phyloP scores from a whole-genome alignment of 768 basidiomycete genomes.

The Jaapia argillacea region DNA sequence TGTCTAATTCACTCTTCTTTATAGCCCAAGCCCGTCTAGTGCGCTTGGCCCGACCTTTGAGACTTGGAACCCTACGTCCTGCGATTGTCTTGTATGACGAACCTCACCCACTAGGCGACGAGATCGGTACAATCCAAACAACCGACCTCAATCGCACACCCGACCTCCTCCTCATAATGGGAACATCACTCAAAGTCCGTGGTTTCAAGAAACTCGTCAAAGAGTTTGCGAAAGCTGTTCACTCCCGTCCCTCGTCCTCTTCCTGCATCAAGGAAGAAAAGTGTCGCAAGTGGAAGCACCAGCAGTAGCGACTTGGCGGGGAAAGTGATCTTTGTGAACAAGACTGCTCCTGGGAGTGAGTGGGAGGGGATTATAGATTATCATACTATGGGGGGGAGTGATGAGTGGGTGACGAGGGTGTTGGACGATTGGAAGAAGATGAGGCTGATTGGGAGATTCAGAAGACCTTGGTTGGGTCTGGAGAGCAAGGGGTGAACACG shows the following conservation, averaged over 20 bases:
- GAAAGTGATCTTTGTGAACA: conserved; percentile 88
- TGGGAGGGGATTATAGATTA: conserved; percentile 90
- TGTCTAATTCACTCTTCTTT: too few species aligned
- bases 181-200: conserved; percentile 93
- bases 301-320: conserved; percentile 32
- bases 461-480: conserved; percentile 53
- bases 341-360: conserved; percentile 74
- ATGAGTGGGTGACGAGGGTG: conserved; percentile 72
- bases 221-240: conserved; percentile 84
- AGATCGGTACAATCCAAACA: conserved; percentile 76
- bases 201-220: conserved; percentile 90
- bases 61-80: conserved; percentile 81
- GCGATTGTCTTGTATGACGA: conserved; percentile 95
- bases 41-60: conserved; percentile 70
- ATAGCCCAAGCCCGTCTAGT: conserved; percentile 71
- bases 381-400: conserved; percentile 75
- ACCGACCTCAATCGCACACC: conserved; percentile 72
- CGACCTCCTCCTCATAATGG: conserved; percentile 94
- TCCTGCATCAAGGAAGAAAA: conserved; percentile 12
- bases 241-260: conserved; percentile 34
- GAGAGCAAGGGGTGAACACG: conserved; percentile 28
- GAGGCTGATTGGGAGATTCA: conserved; percentile 89
- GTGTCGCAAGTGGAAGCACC: conserved; percentile 20
- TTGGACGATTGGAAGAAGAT: conserved; percentile 83
- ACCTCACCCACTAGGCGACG: conserved; percentile 83